Percentiles rank a stretch among this genome's conserved stretches.
Evolutionary conservation across 2,329 filamentous ascomycete genomes (phyloP).

Genomic region (Ophiostoma fasciatum): DNA sequence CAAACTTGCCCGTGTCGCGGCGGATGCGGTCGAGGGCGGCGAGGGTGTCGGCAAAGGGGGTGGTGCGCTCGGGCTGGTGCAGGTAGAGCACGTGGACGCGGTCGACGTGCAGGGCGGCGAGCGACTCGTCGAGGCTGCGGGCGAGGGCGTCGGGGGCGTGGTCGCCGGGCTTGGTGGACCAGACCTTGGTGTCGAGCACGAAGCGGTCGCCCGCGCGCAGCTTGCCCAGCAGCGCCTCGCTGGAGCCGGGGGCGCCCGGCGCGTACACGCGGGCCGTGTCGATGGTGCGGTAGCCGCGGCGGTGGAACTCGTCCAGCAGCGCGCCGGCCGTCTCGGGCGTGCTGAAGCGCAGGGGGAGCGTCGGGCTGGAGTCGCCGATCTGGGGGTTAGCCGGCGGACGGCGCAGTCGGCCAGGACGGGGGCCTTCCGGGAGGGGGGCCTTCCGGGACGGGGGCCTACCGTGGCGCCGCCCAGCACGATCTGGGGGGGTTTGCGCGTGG

Average conservation of each 20-base stretch:
- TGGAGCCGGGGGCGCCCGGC: constrained; percentile 12
- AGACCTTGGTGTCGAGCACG: constrained; percentile 23
- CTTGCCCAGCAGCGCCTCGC: constrained; percentile 19
- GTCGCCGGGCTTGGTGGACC: constrained; percentile 12
- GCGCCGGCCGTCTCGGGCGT: constrained; percentile 14
- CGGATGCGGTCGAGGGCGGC: constrained; percentile 22
- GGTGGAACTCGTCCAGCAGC: constrained; percentile 13
- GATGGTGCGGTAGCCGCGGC: constrained; percentile 16
- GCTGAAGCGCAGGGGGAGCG: constrained; percentile 2
- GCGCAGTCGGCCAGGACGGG: neutral
- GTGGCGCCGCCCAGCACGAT: constrained; percentile 1
- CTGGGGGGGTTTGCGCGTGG: neutral
- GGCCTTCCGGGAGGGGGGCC: too few relatives aligned
- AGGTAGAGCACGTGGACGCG: constrained; percentile 24
- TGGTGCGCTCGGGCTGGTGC: constrained; percentile 24
- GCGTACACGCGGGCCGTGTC: constrained; percentile 22
- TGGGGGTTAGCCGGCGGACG: neutral
- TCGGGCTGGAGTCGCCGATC: constrained; percentile 1
- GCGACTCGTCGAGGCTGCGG: constrained; percentile 18
- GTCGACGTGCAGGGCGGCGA: constrained; percentile 16
- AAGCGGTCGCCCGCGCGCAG: constrained; percentile 17
- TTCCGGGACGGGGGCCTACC: too few relatives aligned
- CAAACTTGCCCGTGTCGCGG: constrained; percentile 23
- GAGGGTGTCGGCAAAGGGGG: constrained; percentile 23
- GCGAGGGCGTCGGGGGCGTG: constrained; percentile 18